These are phyloP conservation scores for Pleoardoris graminearum DNA, from an alignment of 2,329 filamentous ascomycete species.

Conservation along the genomic window DNA sequence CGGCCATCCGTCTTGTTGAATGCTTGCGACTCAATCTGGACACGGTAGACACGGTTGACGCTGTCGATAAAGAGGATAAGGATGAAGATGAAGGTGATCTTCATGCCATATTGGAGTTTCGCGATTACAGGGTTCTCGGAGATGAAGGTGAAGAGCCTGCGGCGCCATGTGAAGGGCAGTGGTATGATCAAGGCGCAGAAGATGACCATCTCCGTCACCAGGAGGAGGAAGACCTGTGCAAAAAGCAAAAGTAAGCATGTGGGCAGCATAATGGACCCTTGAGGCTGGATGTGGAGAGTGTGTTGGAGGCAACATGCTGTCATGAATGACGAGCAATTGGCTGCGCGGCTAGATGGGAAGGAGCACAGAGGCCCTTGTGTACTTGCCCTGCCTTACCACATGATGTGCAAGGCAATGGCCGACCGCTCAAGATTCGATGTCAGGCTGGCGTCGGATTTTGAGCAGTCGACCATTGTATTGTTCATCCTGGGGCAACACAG, in stretches of 20 bases:
- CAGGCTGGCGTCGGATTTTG: no score
- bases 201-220: conserved; percentile 80
- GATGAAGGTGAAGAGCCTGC: conserved; percentile 93
- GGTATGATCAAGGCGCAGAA: conserved; percentile 83
- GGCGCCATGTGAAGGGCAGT: conserved; percentile 82
- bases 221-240: conserved; percentile 75
- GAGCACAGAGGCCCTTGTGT: background rate
- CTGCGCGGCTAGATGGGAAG: background rate
- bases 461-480: no score
- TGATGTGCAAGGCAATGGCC: no score
- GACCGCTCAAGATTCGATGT: no score
- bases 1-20: conserved; percentile 65
- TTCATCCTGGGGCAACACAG: no score
- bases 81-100: conserved; percentile 99
- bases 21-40: conserved; percentile 82
- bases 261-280: conserved; percentile 15
- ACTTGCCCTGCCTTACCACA: no score
- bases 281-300: conserved; percentile 10
- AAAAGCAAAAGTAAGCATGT: conserved; percentile 32
- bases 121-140: conserved; percentile 84
- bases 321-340: background rate
- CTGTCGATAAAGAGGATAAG: conserved; percentile 97
- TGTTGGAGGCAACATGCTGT: conserved; percentile 7
- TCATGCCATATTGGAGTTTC: conserved; percentile 95
- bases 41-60: conserved; percentile 93